Evolutionary conservation across 768 basidiomycete genomes (phyloP).

Genomic region (Termitomyces sp.): DNA sequence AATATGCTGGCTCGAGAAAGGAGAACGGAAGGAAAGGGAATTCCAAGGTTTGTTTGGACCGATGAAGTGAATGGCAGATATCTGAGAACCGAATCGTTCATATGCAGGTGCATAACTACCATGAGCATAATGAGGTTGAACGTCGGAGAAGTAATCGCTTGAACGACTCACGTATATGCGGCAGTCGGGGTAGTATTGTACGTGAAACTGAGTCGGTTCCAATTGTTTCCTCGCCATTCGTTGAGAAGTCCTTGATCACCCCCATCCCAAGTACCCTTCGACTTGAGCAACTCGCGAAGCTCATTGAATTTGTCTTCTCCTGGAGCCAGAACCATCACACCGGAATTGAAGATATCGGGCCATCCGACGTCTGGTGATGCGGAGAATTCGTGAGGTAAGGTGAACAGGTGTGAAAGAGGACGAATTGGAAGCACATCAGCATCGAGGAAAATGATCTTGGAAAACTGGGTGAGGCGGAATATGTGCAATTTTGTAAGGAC

Average conservation of each 20-base stretch:
- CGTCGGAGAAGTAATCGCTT: constrained; percentile 16
- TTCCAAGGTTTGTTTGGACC: constrained; percentile 96
- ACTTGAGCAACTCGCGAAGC: constrained; percentile 62
- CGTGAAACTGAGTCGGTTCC: constrained; percentile 94
- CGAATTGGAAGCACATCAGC: constrained; percentile 87
- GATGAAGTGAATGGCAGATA: constrained; percentile 89
- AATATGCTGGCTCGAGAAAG: constrained; percentile 33
- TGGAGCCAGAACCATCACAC: constrained; percentile 84
- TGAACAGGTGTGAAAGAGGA: constrained; percentile 91
- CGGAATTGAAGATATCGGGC: constrained; percentile 99
- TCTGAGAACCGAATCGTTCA: constrained; percentile 84
- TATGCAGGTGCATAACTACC: constrained; percentile 93
- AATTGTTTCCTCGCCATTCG: constrained; percentile 83
- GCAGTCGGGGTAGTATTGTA: constrained; percentile 99
- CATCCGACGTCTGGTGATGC: constrained; percentile 97
- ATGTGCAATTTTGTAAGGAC: constrained; percentile 96
- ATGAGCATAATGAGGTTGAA: constrained; percentile 19
- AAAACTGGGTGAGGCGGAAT: constrained; percentile 85
- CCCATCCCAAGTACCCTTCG: constrained; percentile 91
- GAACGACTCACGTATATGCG: constrained; percentile 79
- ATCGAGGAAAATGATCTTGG: constrained; percentile 87
- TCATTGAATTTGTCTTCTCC: constrained; percentile 78
- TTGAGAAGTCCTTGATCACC: constrained; percentile 98
- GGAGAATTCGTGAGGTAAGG: constrained; percentile 75
- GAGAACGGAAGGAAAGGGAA: constrained; percentile 62